Evolutionary conservation across 257 asterid species (phyloP).

Genomic region (Scutellaria galericulata): DNA sequence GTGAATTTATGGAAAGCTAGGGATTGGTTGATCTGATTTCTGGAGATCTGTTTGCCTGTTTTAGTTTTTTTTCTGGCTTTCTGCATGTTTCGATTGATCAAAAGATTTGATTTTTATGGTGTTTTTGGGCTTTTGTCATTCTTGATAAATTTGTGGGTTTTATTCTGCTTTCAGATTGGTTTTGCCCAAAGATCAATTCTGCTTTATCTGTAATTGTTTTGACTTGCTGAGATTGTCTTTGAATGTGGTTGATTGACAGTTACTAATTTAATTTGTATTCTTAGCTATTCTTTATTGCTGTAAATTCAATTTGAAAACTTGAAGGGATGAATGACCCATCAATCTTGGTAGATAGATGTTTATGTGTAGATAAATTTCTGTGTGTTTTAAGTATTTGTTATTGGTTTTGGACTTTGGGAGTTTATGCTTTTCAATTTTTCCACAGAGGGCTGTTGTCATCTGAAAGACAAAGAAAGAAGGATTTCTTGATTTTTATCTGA

Average conservation of each 20-base stretch:
- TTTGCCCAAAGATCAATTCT: conserved; percentile 35
- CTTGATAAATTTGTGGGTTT: conserved; percentile 33
- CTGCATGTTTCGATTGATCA: conserved; percentile 45
- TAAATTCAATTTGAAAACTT: conserved; percentile 27
- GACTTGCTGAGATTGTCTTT: conserved; percentile 31
- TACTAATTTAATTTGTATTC: conserved; percentile 16
- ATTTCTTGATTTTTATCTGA: conserved; percentile 32
- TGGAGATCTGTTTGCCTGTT: conserved; percentile 56
- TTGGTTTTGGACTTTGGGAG: conserved; percentile 1
- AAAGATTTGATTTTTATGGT: conserved; percentile 39
- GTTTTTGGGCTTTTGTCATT: conserved; percentile 41
- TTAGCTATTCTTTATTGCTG: conserved; percentile 26
- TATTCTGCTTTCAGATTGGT: conserved; percentile 32
- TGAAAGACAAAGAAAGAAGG: conserved; percentile 31
- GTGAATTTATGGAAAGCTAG: conserved; percentile 39
- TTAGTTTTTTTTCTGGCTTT: conserved; percentile 31
- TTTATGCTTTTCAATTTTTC: conserved; percentile 32
- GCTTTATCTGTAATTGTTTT: not conserved
- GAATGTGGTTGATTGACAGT: conserved; percentile 26
- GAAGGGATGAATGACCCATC: conserved; percentile 28
- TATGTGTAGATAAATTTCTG: conserved; percentile 1
- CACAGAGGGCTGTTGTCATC: conserved; percentile 38
- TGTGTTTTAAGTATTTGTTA: not conserved
- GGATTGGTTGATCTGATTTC: conserved; percentile 62
- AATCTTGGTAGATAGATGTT: conserved; percentile 17